Conservation (phyloP, 768 basidiomycete genomes). For the Leccinum imitatum region DNA sequence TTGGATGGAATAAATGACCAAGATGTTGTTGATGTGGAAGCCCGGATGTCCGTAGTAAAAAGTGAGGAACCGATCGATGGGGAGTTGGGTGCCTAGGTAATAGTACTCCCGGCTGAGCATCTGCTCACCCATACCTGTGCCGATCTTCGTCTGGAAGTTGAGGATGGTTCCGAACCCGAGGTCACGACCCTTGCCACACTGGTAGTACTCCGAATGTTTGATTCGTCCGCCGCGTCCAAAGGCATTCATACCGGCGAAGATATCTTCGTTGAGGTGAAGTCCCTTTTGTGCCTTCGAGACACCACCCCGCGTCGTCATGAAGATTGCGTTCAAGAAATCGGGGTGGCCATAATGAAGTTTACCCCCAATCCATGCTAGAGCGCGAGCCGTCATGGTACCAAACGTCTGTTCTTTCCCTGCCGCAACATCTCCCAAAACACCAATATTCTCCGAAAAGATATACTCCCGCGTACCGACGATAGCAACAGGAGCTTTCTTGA, state of each 20-base stretch:
- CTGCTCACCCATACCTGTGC: conserved; percentile 99
- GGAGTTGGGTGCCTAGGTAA: conserved; percentile 96
- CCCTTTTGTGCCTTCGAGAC: conserved; percentile 99
- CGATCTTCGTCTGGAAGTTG: conserved; percentile 99
- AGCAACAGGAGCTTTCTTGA: conserved; percentile 86
- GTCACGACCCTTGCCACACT: conserved; percentile 99
- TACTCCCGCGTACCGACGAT: conserved; percentile 99
- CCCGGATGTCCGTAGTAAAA: conserved; percentile 99
- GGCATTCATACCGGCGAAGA: conserved; percentile 99
- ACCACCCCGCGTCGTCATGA: conserved; percentile 98
- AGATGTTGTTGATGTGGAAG: conserved; percentile 99
- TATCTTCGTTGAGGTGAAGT: conserved; percentile 98
- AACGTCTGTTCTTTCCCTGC: conserved; percentile 99
- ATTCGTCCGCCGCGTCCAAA: conserved; percentile 97
- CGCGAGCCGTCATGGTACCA: conserved; percentile 95
- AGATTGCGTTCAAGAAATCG: conserved; percentile 96
- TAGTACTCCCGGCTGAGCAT: conserved; percentile 99
- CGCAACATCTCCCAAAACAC: conserved; percentile 97
- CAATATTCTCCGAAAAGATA: conserved; percentile 99
- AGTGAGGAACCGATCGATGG: conserved; percentile 97
- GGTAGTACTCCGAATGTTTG: conserved; percentile 99
- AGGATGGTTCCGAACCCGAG: conserved; percentile 98
- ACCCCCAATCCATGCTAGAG: conserved; percentile 95
- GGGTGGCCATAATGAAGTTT: conserved; percentile 99
- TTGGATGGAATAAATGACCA: conserved; percentile 98